Evolutionary conservation across 306 rosid genomes (phyloP), one percentile per base, ranked within the genome.

Genomic region (Dryas drummondii): DNA sequence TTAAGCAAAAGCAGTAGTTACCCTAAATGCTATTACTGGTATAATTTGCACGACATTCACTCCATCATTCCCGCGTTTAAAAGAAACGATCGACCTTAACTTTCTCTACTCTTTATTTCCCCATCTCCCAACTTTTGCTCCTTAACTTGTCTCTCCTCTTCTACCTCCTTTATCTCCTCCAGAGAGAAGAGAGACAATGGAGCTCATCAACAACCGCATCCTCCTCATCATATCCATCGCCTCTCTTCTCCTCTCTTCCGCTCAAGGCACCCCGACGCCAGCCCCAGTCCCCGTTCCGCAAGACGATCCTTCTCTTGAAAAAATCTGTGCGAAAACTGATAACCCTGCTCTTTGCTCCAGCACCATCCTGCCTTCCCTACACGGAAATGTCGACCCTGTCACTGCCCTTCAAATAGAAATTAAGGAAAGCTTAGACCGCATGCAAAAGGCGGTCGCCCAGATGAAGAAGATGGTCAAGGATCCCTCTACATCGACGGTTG

Each of bases 331-430:
- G 1, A n/a, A 14, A 4, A 69, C 81, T 13, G 46, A n/a, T 40
- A 49, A 60, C 54, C 75, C 81, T 6, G 49, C 2, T 41, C 70
- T 77, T 5, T 77, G 81, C 63, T 64, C 45, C n/a, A 50, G 27
- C 27, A 58, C 81, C 69, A 59, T 77, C 44, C 56, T 60, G 32
- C 70, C 75, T 7, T 7, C 8, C 69, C 4, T 57, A 49, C 19
- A n/a, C 54, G 64, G 64, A 2, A 7, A 26, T 9, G 45, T 19
- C 42, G 50, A 70, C 63, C 75, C 70, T 5, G 44, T 51, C 15
- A 8, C 26, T 4, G 70, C 53, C 53, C 81, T 69, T 48, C 19
- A 77, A 9, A 59, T 22, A 17, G 76, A 77, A 70, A 77, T 77
- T 40, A 52, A 60, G 0, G 44, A 62, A 11, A 59, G 55, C 55